Evolutionary conservation across 2,329 filamentous ascomycete genomes (phyloP), one percentile per base, ranked within the genome.

Genomic region (Venturia oleaginea): DNA sequence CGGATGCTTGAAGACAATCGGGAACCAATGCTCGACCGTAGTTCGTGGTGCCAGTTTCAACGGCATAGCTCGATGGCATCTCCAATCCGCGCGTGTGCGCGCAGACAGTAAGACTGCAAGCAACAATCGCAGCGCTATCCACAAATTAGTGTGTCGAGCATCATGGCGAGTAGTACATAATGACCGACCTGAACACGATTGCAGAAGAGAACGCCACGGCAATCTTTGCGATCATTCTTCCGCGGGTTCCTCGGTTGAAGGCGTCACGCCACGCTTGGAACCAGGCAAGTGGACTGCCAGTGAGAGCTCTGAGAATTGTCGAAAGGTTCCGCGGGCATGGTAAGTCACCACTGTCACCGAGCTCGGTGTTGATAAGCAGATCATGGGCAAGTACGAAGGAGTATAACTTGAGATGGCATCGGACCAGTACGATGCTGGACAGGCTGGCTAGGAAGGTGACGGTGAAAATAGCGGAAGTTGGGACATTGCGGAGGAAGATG

Each of bases 331-430:
- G 59, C 34, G 34, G 4, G 37, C 17, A 42, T 6, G 59, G 59
- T 17, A 60, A 7, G 15, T 40, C 13, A 2, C 37, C 34, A 22
- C 13, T n/a, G 24, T 60, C 59, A 19, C 40, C 24, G 2, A 3
- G 22, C 59, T 40, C n/a, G 0, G 37, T 40, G 22, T 40, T 27
- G n/a, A 40, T 17, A 32, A 60, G 40, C n/a, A 60, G 22, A 5
- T 60, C 59, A 19, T 60, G 34, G 34, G 59, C 59, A 43, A 37
- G 19, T 10, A 8, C 17, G 27, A 60, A 60, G 59, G 59, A 60
- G 15, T 7, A 40, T 27, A 60, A 37, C 40, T 27, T 60, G 59
- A 60, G 40, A 40, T 42, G 40, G 17, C 22, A 60, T 7, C 32
- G 37, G 15, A 24, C 4, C 17, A 40, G 15, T 17, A 60, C 15